A percentile compares a stretch with the other conserved stretches of the same genome.
Conservation (phyloP, 23 red algal species). For the Gracilariopsis chorda region DNA sequence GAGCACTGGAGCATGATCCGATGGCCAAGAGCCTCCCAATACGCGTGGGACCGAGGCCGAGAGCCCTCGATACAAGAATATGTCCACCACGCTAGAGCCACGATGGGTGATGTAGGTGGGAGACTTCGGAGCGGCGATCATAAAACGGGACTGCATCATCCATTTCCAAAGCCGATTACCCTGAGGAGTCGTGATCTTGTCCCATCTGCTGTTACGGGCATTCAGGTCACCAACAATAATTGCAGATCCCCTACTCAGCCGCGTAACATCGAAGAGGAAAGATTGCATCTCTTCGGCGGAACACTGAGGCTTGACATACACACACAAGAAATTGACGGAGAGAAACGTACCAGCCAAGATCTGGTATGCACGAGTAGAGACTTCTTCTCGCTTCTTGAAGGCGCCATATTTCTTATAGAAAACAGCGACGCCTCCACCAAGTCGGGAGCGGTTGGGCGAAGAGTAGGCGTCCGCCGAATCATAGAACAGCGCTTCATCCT, state of each 20-base stretch:
- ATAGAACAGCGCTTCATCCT: no score
- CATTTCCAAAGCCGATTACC: neutral
- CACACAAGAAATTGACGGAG: no score
- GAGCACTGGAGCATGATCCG: neutral
- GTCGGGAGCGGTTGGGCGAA: no score
- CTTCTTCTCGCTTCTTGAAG: no score
- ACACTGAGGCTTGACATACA: neutral
- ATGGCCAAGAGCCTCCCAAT: neutral
- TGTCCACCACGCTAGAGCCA: constrained; percentile 6
- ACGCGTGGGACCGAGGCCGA: neutral
- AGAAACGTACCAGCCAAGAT: no score
- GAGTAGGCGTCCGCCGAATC: no score
- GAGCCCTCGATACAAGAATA: neutral
- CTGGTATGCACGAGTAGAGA: no score
- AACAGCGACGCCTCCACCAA: no score
- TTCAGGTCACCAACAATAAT: neutral
- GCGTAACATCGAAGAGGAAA: neutral
- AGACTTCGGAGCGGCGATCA: neutral
- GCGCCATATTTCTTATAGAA: no score
- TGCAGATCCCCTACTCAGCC: neutral
- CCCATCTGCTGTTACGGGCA: neutral
- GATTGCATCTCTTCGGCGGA: neutral
- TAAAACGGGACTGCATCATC: neutral
- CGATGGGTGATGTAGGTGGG: neutral
- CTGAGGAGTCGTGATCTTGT: neutral